A percentile compares a stretch with the other conserved stretches of the same genome.
These are phyloP conservation scores for Coemansia sp. DNA, from an alignment of 192 early-diverging fungal species.

Conservation along the genomic window DNA sequence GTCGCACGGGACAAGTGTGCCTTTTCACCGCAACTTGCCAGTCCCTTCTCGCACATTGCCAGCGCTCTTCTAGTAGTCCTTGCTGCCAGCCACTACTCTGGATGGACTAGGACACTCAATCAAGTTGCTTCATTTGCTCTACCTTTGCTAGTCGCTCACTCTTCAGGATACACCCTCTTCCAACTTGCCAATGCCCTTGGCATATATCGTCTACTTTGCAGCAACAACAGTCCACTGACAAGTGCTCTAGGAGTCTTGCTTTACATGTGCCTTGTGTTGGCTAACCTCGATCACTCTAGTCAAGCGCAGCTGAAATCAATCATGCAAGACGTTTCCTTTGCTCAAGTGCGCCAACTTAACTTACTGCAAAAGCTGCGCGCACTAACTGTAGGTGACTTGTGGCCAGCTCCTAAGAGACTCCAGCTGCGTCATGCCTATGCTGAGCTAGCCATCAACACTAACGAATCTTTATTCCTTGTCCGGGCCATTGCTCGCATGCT, in stretches of 20 bases:
- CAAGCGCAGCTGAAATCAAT: constrained; percentile 7
- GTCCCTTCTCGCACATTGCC: constrained; percentile 6
- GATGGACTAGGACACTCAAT: neutral
- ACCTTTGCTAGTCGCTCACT: neutral
- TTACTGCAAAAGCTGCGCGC: constrained; percentile 17
- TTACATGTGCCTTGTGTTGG: constrained; percentile 16
- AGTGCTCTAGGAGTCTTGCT: neutral
- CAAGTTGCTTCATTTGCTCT: constrained; percentile 6
- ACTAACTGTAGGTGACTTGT: constrained; percentile 25
- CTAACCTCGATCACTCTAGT: constrained; percentile 17
- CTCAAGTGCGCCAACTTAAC: constrained; percentile 25
- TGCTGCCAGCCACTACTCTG: constrained; percentile 1
- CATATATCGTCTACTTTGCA: constrained; percentile 13
- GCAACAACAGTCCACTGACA: neutral
- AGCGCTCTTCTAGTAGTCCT: constrained; percentile 6
- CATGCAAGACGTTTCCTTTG: constrained; percentile 5
- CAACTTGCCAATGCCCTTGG: constrained; percentile 19
- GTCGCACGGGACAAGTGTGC: neutral
- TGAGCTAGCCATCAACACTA: constrained; percentile 28
- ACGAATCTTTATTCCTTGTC: constrained; percentile 37
- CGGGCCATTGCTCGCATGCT: constrained; percentile 36
- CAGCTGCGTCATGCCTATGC: constrained; percentile 7
- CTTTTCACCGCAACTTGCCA: neutral
- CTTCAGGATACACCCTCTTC: neutral
- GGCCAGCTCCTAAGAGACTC: constrained; percentile 26